Evolutionary conservation across 1,139 yeast genomes (phyloP), one percentile per base, ranked within the genome.

Genomic region (Geotrichum restrictum): DNA sequence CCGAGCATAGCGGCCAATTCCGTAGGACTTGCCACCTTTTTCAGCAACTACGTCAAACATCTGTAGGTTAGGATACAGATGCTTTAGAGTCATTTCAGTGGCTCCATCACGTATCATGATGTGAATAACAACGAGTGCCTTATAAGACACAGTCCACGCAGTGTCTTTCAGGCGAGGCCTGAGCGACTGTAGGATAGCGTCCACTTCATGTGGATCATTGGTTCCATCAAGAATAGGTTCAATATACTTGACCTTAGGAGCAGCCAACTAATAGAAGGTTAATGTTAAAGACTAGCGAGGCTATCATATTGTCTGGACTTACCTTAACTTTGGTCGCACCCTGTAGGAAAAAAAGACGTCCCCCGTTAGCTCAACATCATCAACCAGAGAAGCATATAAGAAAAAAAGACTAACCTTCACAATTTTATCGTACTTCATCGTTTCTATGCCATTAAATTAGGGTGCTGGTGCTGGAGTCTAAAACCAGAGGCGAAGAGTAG

Each of bases 31-130:
- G 85, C 94, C n/a, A 73, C 69, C 50, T 58, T 62, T 61, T 62
- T 67, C 64, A 10, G 48, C 42, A 6, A 65, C 75, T 0, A 62
- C 64, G 60, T 82, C 84, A 60, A 91, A 76, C 73, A 85, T 78
- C 14, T 82, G 79, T 41, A 79, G 75, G 59, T 81, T 80, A 11
- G 74, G 72, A 16, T 84, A 71, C 56, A 89, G 75, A 66, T 83
- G 88, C 48, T 77, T 73, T 61, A 91, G 75, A 0, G 91, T 79
- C 21, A 80, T 83, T 61, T 85, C 83, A 45, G 74, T 75, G 56
- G 84, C 87, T n/a, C 96, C 96, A 66, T 93, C 97, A 55, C 96
- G 78, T 42, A 89, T 82, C 95, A 93, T 85, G 53, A 89, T 82
- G 70, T 93, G 98, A 43, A 88, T 69, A 34, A 91, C 95, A 56